A percentile compares a stretch with the other conserved stretches of the same genome.
Conservation (phyloP, 371 early-diverging fungal genomes). For the Haplosporangium sp. region DNA sequence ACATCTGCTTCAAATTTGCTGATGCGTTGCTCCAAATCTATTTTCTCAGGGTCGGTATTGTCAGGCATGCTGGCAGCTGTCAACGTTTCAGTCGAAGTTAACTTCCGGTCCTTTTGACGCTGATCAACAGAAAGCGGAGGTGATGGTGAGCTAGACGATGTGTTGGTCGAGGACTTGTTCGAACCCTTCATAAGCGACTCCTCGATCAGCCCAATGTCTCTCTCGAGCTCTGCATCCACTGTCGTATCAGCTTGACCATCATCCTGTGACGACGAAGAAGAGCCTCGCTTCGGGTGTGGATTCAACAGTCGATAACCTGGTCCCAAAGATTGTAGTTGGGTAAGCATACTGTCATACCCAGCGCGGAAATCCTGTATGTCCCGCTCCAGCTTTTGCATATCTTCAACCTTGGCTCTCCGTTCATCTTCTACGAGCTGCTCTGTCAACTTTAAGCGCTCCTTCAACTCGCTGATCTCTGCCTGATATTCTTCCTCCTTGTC, state of each 20-base stretch:
- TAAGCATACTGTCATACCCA: conserved; percentile 42
- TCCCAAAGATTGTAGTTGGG: conserved; percentile 24
- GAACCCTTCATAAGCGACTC: conserved; percentile 17
- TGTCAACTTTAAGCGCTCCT: conserved; percentile 32
- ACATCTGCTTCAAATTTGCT: conserved; percentile 49
- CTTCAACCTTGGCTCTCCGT: conserved; percentile 32
- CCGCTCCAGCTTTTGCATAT: conserved; percentile 43
- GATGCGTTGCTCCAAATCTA: conserved; percentile 40
- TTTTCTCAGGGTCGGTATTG: conserved; percentile 16
- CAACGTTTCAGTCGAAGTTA: conserved; percentile 45
- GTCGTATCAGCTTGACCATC: conserved; percentile 41
- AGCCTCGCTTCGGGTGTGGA: conserved; percentile 30
- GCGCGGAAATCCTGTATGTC: conserved; percentile 43
- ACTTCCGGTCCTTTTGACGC: conserved; percentile 20
- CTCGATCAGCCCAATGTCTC: conserved; percentile 24
- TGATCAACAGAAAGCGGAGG: conserved; percentile 15
- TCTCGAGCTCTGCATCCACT: conserved; percentile 36
- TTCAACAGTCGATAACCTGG: conserved; percentile 2
- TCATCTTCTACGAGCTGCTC: conserved; percentile 42
- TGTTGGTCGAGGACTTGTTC: conserved; percentile 6
- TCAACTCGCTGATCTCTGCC: conserved; percentile 40
- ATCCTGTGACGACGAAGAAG: conserved; percentile 41
- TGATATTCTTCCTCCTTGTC: conserved; percentile 53
- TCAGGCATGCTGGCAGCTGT: conserved; percentile 26
- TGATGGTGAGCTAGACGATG: conserved; percentile 25